Evolutionary conservation across 2,329 filamentous ascomycete genomes (phyloP).

Genomic region (Ophiocordyceps sinensis): DNA sequence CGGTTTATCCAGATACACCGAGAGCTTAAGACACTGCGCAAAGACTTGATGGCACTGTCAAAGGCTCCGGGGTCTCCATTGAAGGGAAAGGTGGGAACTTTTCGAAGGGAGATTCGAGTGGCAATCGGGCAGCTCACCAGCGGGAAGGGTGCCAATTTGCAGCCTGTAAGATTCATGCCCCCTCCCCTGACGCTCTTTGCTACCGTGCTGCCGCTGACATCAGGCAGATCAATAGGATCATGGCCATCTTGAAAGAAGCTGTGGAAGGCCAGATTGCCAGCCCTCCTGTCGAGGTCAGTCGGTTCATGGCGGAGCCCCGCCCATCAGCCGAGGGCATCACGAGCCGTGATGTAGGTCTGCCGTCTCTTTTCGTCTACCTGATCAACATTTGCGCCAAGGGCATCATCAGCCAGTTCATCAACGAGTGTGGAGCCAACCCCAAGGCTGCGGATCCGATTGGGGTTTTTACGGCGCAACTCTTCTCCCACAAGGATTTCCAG

Average conservation of each 20-base stretch:
- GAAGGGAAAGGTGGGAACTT: conserved; percentile 54
- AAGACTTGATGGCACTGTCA: conserved; percentile 40
- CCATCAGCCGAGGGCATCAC: conserved; percentile 33
- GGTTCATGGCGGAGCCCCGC: conserved; percentile 34
- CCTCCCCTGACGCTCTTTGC: background rate
- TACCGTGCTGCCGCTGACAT: conserved; percentile 6
- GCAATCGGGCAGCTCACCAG: conserved; percentile 60
- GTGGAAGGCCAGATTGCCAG: conserved; percentile 36
- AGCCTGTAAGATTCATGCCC: conserved; percentile 20
- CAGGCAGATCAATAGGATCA: conserved; percentile 20
- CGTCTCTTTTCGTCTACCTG: conserved; percentile 57
- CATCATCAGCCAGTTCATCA: conserved; percentile 54
- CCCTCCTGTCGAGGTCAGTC: conserved; percentile 35
- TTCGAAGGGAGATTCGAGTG: conserved; percentile 56
- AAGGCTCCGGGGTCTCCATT: conserved; percentile 32
- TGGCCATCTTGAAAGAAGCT: conserved; percentile 33
- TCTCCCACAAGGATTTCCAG: conserved; percentile 52
- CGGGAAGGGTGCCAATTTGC: conserved; percentile 44
- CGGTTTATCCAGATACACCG: conserved; percentile 47
- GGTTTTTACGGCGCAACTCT: conserved; percentile 60
- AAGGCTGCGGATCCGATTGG: conserved; percentile 64
- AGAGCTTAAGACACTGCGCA: conserved; percentile 54
- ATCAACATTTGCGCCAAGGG: conserved; percentile 64
- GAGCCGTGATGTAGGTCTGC: conserved; percentile 39
- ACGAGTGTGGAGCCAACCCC: conserved; percentile 48